These are phyloP conservation scores for Penicillium crystallinum DNA, from an alignment of 495 filamentous ascomycete genomes.

Conservation along the genomic window DNA sequence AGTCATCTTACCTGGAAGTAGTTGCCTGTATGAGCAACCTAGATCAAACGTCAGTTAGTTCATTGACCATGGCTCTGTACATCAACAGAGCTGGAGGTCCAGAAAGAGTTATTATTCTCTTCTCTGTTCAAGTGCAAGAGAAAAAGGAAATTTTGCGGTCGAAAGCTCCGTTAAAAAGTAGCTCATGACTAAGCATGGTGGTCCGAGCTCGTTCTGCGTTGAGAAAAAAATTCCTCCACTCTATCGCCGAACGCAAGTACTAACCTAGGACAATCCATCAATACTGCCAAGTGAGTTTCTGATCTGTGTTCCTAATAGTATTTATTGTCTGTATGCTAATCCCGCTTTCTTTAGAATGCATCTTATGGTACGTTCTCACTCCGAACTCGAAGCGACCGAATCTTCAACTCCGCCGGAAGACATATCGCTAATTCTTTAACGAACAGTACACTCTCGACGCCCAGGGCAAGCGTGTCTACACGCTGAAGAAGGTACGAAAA, in stretches of 20 bases:
- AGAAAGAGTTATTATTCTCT: slow-evolving; percentile 3
- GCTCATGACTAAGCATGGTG: slow-evolving; percentile 31
- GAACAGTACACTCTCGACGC: slow-evolving; percentile 68
- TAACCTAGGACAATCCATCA: slow-evolving; percentile 8
- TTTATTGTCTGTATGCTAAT: slow-evolving; percentile 13
- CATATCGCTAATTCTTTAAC: slow-evolving; percentile 9
- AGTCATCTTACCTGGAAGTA: slow-evolving; percentile 15
- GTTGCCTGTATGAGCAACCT: neutral
- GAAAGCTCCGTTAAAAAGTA: slow-evolving; percentile 22
- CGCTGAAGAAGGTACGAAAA: slow-evolving; percentile 43
- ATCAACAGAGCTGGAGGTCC: neutral
- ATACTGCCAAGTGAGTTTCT: slow-evolving; percentile 30
- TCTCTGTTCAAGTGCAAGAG: slow-evolving; percentile 7
- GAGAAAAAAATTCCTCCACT: slow-evolving; percentile 36
- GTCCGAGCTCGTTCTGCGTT: slow-evolving; percentile 15
- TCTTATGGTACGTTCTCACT: slow-evolving; percentile 44
- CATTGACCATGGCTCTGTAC: slow-evolving; percentile 1
- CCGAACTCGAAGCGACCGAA: slow-evolving; percentile 1
- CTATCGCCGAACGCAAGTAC: slow-evolving; percentile 8
- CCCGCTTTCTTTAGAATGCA: slow-evolving; percentile 37
- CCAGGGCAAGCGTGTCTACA: slow-evolving; percentile 81
- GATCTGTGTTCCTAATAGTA: neutral
- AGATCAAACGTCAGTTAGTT: neutral
- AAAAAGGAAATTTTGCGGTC: slow-evolving; percentile 22
- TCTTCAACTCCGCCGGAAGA: neutral